These are phyloP conservation scores for Eutrema heterophyllum DNA, from an alignment of 345 rosid species.

Conservation along the genomic window DNA sequence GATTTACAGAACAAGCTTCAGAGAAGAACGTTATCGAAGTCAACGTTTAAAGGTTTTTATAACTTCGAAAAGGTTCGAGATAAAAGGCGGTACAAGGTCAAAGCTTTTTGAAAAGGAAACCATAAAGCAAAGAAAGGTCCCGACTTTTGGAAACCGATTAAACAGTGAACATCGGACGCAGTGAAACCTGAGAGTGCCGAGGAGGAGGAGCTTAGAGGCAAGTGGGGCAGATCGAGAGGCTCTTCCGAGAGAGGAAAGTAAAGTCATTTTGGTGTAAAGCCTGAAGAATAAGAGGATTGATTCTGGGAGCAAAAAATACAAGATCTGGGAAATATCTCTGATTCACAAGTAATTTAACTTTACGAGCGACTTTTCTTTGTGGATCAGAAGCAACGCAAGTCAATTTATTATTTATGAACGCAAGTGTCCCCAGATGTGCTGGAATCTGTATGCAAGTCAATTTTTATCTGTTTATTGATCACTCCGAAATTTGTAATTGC, in stretches of 20 bases:
- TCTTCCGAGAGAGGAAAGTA: conserved; percentile 50
- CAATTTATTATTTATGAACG: background rate
- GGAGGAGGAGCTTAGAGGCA: conserved; percentile 51
- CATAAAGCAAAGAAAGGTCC: background rate
- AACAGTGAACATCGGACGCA: background rate
- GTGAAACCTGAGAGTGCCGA: conserved; percentile 68
- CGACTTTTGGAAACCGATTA: background rate
- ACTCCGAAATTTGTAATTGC: background rate
- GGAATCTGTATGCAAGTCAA: background rate
- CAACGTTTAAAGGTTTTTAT: background rate
- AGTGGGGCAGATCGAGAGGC: conserved; percentile 51
- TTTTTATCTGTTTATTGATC: background rate
- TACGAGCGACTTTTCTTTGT: background rate
- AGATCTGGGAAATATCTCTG: background rate
- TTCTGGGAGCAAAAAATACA: background rate
- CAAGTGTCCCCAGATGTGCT: background rate
- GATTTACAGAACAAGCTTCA: background rate
- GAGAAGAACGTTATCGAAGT: background rate
- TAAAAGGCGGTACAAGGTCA: background rate
- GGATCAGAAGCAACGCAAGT: background rate
- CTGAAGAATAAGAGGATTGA: background rate
- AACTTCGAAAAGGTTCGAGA: no score
- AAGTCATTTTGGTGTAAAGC: conserved; percentile 33
- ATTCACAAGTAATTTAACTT: background rate
- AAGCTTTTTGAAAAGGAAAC: background rate